Evolutionary conservation across 345 rosid species (phyloP), one percentile per base, ranked within the genome.

Genomic region (Punica granatum): DNA sequence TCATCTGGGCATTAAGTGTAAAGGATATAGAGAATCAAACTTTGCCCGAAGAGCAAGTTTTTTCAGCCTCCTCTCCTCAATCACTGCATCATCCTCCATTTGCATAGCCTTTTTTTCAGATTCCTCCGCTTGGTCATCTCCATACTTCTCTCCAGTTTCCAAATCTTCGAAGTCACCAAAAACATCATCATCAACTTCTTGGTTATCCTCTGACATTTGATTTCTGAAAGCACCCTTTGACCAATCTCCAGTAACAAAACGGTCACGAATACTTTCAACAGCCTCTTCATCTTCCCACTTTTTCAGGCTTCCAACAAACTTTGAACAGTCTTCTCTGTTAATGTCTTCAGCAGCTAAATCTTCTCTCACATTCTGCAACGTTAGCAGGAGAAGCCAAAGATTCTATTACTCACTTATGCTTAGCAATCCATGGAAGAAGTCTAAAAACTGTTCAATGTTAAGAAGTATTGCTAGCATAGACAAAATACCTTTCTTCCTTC

Each of bases 191-290:
- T 81, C 90, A 61, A 75, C 81, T 67, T 72, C 79, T 71, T 46
- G 62, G 43, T 73, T 74, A 49, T 66, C 67, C 58, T 69, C 81
- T 42, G 77, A 67, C 9, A 51, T 64, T 73, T 76, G 56, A 81
- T 89, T 84, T 78, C 96, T 81, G 69, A 69, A 73, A 71, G 88
- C 88, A 67, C 88, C 92, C 79, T 82, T 83, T 60, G 88, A 81
- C 96, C 99, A 89, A 77, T 85, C 86, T 74, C 99, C 96, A 36
- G 95, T 89, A 74, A 84, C 87, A 83, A 94, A 94, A 37, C 95
- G 89, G 75, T 94, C 82, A 69, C 96, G 91, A 71, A 94, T 83
- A 41, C 74, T 79, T 83, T 89, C 89, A 75, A 79, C 81, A 34
- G 80, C 69, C 44, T 86, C 85, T 69, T 76, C 79, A 65, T 89